Base-by-base conservation (phyloP, 1,284 basidiomycete species). In the Papiliotrema fonsecae region DNA sequence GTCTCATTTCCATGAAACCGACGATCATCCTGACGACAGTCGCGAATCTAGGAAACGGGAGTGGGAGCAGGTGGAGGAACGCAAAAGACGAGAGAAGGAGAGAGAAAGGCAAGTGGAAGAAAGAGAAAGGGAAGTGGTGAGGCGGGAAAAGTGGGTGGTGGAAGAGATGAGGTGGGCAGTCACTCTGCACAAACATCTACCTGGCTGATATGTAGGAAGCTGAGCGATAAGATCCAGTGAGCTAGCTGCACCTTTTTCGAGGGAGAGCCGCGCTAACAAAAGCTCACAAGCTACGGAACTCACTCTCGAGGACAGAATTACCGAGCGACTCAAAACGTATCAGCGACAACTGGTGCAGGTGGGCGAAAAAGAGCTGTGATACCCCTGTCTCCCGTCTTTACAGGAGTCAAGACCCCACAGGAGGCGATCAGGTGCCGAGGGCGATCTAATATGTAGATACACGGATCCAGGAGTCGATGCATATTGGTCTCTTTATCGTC, bases 141-240 rank as follows among this genome's bases (percentile, higher is more conserved):
- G 59, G 41, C 56, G 69, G 39, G 67, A 72, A 50, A 61, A 61
- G 47, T 70, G 69, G 69, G 68, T 72, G 7, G 58, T 72, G 0
- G 65, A 69, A 28, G 64, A 65, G 45, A 68, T 72, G 61, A 58
- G 56, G 60, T 62, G 52, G 44, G 60, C 48, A 21, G 28, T 14
- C 6, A 3, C 19, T 47, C 18, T 44, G 32, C 36, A 19, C 42
- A n/a, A 42, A 28, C 27, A 13, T 19, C 5, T 13, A 35, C n/a
- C 24, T 25, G 6, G 19, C 34, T 39, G 2, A 7, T 38, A 24
- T 16, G 7, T 45, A 53, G 64, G 48, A 65, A 69, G 52, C 56
- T 70, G 43, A 62, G 57, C 42, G 67, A 70, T 26, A 63, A 64
- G 45, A 49, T 65, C 18, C 65, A 64, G 69, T 69, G 27, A 47